Evolutionary conservation across 768 basidiomycete genomes (phyloP).

Genomic region (Boletellus sp.): DNA sequence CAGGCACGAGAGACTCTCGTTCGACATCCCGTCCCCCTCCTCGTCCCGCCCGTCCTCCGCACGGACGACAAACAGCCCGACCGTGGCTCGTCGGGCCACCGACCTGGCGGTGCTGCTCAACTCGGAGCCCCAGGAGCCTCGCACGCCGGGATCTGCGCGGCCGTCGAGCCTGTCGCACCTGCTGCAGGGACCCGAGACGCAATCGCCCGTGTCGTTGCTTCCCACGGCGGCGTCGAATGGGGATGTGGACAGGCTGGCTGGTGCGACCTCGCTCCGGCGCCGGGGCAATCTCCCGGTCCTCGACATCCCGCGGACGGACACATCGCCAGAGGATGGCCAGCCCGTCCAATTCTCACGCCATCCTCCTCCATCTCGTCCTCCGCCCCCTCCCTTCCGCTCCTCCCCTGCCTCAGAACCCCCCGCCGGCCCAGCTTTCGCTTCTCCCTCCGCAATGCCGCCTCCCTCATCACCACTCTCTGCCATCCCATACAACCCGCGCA

Average conservation of each 20-base stretch:
- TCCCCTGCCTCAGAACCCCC: conserved; percentile 35
- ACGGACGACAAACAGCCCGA: conserved; percentile 41
- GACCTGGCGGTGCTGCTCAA: conserved; percentile 78
- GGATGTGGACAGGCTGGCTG: conserved; percentile 26
- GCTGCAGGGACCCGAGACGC: conserved; percentile 29
- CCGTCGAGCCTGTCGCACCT: conserved; percentile 46
- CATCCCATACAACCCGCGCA: conserved; percentile 62
- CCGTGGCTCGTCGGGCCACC: conserved; percentile 59
- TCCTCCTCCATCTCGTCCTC: conserved; percentile 18
- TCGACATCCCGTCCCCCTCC: conserved; percentile 35
- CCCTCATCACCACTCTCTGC: conserved; percentile 26
- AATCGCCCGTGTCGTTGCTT: conserved; percentile 18
- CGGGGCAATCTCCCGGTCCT: conserved; percentile 31
- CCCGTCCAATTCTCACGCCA: conserved; percentile 26
- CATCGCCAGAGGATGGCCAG: conserved; percentile 17
- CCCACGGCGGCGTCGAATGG: conserved; percentile 9
- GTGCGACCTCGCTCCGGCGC: conserved; percentile 28
- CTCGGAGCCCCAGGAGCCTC: conserved; percentile 44
- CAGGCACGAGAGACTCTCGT: conserved; percentile 26
- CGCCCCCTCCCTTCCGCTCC: conserved; percentile 32
- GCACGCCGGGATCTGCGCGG: conserved; percentile 34
- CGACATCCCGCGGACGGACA: conserved; percentile 31
- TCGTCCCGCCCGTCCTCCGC: conserved; percentile 36
- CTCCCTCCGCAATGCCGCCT: conserved; percentile 33
- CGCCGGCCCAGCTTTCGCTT: conserved; percentile 26